Conservation (phyloP, 1,139 yeast genomes). For the Blastobotrys apis region DNA sequence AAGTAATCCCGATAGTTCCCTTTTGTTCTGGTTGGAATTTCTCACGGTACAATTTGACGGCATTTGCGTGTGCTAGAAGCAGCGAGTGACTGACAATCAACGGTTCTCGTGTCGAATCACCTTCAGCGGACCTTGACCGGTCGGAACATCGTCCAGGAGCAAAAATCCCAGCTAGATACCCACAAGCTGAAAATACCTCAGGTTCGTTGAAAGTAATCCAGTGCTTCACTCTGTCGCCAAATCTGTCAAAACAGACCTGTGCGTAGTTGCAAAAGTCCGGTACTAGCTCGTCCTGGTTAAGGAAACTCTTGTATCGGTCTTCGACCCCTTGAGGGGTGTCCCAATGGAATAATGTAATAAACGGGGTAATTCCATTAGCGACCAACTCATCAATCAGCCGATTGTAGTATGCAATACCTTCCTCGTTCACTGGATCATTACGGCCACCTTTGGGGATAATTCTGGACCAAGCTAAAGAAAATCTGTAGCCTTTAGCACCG, state of each 20-base stretch:
- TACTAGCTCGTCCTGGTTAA: slow-evolving; percentile 30
- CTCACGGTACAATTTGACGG: slow-evolving; percentile 33
- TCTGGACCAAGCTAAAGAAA: slow-evolving; percentile 40
- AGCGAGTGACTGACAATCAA: slow-evolving; percentile 25
- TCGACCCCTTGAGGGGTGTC: slow-evolving; percentile 36
- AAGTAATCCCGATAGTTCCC: slow-evolving; percentile 25
- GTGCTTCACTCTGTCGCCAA: slow-evolving; percentile 36
- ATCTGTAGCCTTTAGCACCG: slow-evolving; percentile 37
- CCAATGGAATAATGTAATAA: slow-evolving; percentile 38
- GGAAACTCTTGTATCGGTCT: slow-evolving; percentile 32
- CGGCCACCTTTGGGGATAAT: slow-evolving; percentile 35
- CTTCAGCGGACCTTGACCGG: slow-evolving; percentile 30
- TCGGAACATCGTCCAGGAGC: slow-evolving; percentile 35
- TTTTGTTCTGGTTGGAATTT: slow-evolving; percentile 31
- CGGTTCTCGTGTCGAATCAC: neutral
- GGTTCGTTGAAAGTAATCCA: slow-evolving; percentile 39
- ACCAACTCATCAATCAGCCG: slow-evolving; percentile 34
- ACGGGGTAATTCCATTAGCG: slow-evolving; percentile 33
- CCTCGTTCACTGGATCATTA: slow-evolving; percentile 33
- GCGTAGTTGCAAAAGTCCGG: slow-evolving; percentile 38
- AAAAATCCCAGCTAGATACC: slow-evolving; percentile 30
- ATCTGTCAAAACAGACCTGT: slow-evolving; percentile 34
- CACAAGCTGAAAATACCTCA: slow-evolving; percentile 12
- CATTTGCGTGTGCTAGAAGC: slow-evolving; percentile 33
- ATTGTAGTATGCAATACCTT: slow-evolving; percentile 36